Conservation (phyloP, 1,284 basidiomycete species). For the Ustilago xerochloae region DNA sequence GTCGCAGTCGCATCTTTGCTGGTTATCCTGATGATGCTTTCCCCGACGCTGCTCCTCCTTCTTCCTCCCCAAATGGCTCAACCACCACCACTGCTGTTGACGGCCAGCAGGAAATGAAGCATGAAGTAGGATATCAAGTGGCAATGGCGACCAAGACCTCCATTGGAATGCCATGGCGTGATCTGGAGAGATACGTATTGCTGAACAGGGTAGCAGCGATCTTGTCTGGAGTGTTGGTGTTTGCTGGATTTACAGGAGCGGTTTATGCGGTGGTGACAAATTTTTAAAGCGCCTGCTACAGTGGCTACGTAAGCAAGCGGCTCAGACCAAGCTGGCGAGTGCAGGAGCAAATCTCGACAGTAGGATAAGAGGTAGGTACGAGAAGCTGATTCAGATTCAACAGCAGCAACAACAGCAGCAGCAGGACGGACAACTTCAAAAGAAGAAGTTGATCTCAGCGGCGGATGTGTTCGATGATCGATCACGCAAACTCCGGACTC, state of each 20-base stretch:
- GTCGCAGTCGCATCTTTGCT: slow-evolving; percentile 22
- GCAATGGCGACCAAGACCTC: slow-evolving; percentile 11
- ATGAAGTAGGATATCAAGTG: slow-evolving; percentile 3
- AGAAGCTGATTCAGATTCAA: slow-evolving; percentile 31
- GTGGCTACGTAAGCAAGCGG: slow-evolving; percentile 33
- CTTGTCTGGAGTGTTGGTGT: slow-evolving; percentile 42
- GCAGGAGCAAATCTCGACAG: slow-evolving; percentile 2
- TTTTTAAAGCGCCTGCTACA: slow-evolving; percentile 60
- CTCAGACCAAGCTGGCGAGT: background rate
- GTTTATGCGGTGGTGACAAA: slow-evolving; percentile 50
- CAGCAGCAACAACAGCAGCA: slow-evolving; percentile 21
- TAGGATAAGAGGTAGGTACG: slow-evolving; percentile 36
- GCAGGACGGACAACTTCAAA: no score
- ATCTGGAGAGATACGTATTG: slow-evolving; percentile 52
- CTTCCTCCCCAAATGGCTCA: slow-evolving; percentile 5
- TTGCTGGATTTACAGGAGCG: slow-evolving; percentile 51
- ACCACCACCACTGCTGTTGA: no score
- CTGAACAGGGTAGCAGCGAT: slow-evolving; percentile 55
- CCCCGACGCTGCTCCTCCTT: background rate
- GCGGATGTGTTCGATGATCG: background rate
- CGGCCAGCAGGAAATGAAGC: background rate
- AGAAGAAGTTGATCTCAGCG: background rate
- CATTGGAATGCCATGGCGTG: slow-evolving; percentile 18
- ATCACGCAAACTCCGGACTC: background rate
- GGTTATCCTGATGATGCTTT: slow-evolving; percentile 6